Evolutionary conservation across 345 rosid species (phyloP).

Genomic region (Dovyalis caffra): DNA sequence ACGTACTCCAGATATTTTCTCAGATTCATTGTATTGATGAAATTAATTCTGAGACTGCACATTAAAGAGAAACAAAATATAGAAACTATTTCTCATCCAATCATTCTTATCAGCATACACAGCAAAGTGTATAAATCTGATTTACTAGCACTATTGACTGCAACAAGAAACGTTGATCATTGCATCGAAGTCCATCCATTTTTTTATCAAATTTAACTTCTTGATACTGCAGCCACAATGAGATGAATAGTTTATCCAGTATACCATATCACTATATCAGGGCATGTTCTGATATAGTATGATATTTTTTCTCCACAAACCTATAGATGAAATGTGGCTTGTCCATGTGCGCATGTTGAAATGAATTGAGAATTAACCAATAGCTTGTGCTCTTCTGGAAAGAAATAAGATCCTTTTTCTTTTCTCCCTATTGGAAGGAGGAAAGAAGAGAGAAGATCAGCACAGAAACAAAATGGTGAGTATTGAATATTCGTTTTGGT

Average conservation of each 20-base stretch:
- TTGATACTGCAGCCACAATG: background rate
- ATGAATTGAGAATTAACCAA: conserved; percentile 4
- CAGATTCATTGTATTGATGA: background rate
- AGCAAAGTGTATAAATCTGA: background rate
- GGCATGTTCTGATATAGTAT: no score
- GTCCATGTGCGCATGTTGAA: background rate
- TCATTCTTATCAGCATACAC: background rate
- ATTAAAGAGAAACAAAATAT: background rate
- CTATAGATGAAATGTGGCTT: background rate
- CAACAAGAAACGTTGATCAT: background rate
- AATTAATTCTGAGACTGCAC: background rate
- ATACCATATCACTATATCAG: no score
- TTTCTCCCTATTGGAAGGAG: background rate
- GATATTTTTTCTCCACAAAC: background rate
- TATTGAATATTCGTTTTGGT: background rate
- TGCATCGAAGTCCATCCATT: background rate
- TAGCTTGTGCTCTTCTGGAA: conserved; percentile 1
- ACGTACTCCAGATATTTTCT: background rate
- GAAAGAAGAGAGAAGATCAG: background rate
- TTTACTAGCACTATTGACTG: background rate
- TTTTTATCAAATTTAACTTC: background rate
- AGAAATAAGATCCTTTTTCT: background rate
- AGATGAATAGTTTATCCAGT: no score
- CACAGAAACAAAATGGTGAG: background rate
- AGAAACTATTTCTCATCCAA: background rate